Percentiles rank a stretch among this genome's conserved stretches.
phyloP scores from a whole-genome alignment of 805 yeast genomes.

The Pichia cephalocereana region DNA sequence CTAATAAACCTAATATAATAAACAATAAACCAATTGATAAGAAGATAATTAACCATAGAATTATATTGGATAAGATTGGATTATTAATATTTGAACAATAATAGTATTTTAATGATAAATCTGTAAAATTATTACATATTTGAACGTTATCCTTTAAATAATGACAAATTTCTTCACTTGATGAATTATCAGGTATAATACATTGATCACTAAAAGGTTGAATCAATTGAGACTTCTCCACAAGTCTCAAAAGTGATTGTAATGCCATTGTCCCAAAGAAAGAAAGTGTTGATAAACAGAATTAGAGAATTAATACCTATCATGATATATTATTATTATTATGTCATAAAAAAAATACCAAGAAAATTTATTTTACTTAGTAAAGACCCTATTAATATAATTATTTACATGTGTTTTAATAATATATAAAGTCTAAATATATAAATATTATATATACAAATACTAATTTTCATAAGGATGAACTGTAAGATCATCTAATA shows the following conservation, averaged over 20 bases:
- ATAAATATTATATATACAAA: no score
- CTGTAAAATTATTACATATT: slow-evolving; percentile 14
- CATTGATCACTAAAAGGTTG: background rate
- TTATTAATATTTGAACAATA: slow-evolving; percentile 14
- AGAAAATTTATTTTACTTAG: no score
- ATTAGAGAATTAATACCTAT: no score
- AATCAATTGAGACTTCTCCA: background rate
- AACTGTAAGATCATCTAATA: slow-evolving; percentile 4
- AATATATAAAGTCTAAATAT: no score
- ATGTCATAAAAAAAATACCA: no score
- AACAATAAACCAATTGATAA: slow-evolving; percentile 35
- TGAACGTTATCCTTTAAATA: slow-evolving; percentile 8
- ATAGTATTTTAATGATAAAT: slow-evolving; percentile 17
- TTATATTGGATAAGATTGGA: slow-evolving; percentile 5
- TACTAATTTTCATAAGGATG: background rate
- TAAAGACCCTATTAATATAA: no score
- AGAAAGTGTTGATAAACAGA: background rate
- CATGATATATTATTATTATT: no score
- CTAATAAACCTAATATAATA: slow-evolving; percentile 61
- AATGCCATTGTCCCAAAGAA: background rate
- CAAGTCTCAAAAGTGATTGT: background rate
- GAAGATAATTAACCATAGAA: slow-evolving; percentile 7
- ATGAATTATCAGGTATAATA: slow-evolving; percentile 6
- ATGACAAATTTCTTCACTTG: slow-evolving; percentile 12
- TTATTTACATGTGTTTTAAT: no score